Evolutionary conservation across 225 moss, liverwort and hornwort species (phyloP), one percentile per base, ranked within the genome.

Genomic region (Climacium dendroides): DNA sequence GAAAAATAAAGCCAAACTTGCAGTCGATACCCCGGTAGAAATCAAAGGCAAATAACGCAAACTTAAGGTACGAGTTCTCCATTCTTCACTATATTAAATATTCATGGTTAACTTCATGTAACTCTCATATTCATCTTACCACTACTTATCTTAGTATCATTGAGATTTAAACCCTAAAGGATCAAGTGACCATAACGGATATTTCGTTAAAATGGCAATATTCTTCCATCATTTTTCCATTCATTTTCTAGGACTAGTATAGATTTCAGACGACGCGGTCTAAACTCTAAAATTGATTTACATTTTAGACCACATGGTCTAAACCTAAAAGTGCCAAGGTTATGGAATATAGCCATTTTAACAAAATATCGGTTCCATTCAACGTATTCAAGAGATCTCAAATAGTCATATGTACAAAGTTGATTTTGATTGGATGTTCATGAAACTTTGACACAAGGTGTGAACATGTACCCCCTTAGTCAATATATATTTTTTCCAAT

Each of bases 1-100:
- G 67, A 88, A 90, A 80, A 92, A 84, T 15, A 88, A 92, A 80
- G 88, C 13, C 67, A 64, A 83, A 70, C 61, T n/a, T 10, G 19
- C 39, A 50, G 60, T 45, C 10, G 86, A 92, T 26, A 26, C 29
- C 39, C 57, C 63, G 8, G 55, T 83, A 41, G 88, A 92, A 80
- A 86, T 86, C 70, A 85, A 30, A 66, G 82, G 11, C 58, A 83
- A 86, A 61, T 86, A 72, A 84, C 4, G 1, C 53, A 28, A 82
- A 50, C 14, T 15, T 50, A 50, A 81, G 63, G 61, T 70, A 60
- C 15, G 39, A 58, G 25, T 59, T 47, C 76, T 60, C 59, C 45
- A 29, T 57, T n/a, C 20, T 78, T 45, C 28, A 32, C 43, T 29
- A 71, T 7, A 24, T 54, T 24, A 9, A 24, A 50, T 50, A 15